phyloP scores from a whole-genome alignment of 192 early-diverging fungal genomes.

The Phycomyces blakesleeanus region DNA sequence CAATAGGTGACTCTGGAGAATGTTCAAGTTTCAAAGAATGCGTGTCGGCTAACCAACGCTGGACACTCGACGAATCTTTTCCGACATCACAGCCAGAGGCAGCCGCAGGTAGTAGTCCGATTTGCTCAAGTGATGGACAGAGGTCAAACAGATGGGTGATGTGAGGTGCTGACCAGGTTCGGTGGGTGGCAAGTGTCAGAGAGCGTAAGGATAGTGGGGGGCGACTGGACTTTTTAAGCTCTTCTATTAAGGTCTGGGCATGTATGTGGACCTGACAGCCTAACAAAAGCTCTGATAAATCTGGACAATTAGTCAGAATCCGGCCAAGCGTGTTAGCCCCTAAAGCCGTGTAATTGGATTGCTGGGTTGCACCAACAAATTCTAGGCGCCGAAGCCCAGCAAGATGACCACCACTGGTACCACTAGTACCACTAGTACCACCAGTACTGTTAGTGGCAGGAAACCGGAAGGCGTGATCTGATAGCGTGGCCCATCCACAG shows the following conservation, averaged over 20 bases:
- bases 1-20: background rate
- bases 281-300: slow-evolving; percentile 2
- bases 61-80: background rate
- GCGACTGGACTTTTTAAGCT: background rate
- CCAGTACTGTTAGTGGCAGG: no score
- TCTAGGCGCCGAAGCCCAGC: background rate
- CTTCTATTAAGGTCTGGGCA: slow-evolving; percentile 5
- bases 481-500: slow-evolving; percentile 14
- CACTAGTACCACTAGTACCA: no score
- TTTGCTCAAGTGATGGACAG: background rate
- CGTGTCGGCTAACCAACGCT: background rate
- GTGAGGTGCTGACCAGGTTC: background rate
- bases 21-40: background rate
- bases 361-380: slow-evolving; percentile 6
- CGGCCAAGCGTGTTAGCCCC: slow-evolving; percentile 4
- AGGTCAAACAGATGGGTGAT: background rate
- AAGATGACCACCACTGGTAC: background rate
- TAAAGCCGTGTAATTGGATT: slow-evolving; percentile 12
- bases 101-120: background rate
- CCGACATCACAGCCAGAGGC: background rate
- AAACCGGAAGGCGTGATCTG: slow-evolving; percentile 13
- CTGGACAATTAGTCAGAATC: background rate
- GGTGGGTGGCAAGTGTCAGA: background rate
- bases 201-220: background rate
- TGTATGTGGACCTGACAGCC: slow-evolving; percentile 20